Conservation (phyloP, 2,329 filamentous ascomycete species). For the Talaromyces marneffei region DNA sequence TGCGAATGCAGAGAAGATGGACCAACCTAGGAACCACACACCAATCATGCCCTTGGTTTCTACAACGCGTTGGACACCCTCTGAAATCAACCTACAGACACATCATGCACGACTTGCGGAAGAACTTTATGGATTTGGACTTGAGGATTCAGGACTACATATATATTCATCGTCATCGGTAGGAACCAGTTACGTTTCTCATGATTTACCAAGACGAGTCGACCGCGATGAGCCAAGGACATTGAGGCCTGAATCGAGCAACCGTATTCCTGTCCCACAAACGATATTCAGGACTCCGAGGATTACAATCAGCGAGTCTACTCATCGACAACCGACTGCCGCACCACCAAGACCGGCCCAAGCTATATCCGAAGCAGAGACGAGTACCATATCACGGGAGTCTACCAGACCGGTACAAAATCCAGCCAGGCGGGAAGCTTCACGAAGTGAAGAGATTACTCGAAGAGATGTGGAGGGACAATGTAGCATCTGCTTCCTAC, state of each 20-base stretch:
- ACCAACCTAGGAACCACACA: neutral
- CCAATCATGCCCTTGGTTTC: neutral
- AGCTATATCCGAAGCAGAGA: neutral
- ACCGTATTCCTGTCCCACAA: neutral
- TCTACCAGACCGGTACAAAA: neutral
- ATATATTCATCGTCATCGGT: neutral
- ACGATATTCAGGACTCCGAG: neutral
- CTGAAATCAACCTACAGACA: neutral
- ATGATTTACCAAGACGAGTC: neutral
- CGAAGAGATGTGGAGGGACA: conserved; percentile 7
- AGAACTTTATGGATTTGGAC: too few species aligned
- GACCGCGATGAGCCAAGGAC: neutral
- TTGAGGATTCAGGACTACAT: neutral
- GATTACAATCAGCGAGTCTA: neutral
- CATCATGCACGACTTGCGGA: neutral
- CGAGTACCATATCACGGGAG: neutral
- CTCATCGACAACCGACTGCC: neutral
- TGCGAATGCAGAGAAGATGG: neutral
- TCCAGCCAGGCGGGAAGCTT: neutral
- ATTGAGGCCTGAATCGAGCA: neutral
- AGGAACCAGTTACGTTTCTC: neutral
- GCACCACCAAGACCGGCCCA: neutral
- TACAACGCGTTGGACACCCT: too few species aligned
- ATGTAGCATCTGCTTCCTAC: conserved; percentile 6
- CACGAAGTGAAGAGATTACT: neutral